These are phyloP conservation scores for Globisporangium megalacanthum DNA, from an alignment of 352 stramenopile genomes.

Conservation along the genomic window DNA sequence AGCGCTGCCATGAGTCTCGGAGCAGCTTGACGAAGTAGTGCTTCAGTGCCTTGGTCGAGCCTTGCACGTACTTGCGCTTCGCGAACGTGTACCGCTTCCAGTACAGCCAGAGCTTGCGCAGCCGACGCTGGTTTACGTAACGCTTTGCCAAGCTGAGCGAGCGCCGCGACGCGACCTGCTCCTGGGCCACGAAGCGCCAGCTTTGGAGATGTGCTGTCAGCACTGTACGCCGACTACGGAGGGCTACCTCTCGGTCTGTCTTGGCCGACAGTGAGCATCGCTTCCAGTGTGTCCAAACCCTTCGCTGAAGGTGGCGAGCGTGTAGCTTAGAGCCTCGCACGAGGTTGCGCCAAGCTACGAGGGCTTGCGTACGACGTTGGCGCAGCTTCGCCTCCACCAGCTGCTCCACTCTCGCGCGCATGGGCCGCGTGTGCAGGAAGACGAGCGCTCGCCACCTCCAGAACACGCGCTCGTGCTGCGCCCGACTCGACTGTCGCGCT, in stretches of 20 bases:
- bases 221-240: slow-evolving; percentile 15
- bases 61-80: slow-evolving; percentile 60
- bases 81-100: slow-evolving; percentile 77
- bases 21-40: slow-evolving; percentile 74
- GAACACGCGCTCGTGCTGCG: slow-evolving; percentile 21
- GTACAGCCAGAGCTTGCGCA: slow-evolving; percentile 69
- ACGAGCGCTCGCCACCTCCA: slow-evolving; percentile 55
- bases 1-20: slow-evolving; percentile 42
- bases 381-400: slow-evolving; percentile 10
- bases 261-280: slow-evolving; percentile 15
- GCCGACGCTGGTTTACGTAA: slow-evolving; percentile 49
- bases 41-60: slow-evolving; percentile 65
- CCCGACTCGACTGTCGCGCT: slow-evolving; percentile 14
- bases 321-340: slow-evolving; percentile 18
- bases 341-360: slow-evolving; percentile 28
- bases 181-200: slow-evolving; percentile 35
- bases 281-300: slow-evolving; percentile 36
- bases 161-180: slow-evolving; percentile 29
- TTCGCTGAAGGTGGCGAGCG: slow-evolving; percentile 14
- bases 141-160: slow-evolving; percentile 48
- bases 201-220: slow-evolving; percentile 28
- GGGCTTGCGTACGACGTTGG: slow-evolving; percentile 5
- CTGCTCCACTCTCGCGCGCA: slow-evolving; percentile 9
- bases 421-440: slow-evolving; percentile 25
- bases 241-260: slow-evolving; percentile 13